Base-by-base conservation (phyloP, 768 basidiomycete species). In the Lactifluus hygrophoroides region DNA sequence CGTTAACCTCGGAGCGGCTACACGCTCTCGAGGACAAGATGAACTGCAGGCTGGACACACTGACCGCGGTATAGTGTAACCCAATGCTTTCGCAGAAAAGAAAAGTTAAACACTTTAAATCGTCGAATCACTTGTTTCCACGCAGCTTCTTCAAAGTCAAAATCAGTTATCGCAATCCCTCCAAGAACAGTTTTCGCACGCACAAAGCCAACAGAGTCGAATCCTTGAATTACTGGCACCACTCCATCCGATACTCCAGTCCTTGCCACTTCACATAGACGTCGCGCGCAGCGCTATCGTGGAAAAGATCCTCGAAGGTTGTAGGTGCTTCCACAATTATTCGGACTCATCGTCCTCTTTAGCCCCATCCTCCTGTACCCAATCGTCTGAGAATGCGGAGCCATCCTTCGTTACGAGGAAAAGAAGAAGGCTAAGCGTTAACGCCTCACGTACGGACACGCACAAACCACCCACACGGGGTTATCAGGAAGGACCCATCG, bases 221-320 rank as follows among this genome's bases (percentile, higher is more conserved):
- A 75, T 86, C 0, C 67, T 87, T 2, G 67, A 80, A 23, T 72
- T 80, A 11, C 69, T 89, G 1, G 60, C 80, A 0, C 84, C 87
- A 7, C 68, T 89, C 16, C 69, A 85, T 2, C 84, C 86, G 27
- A 70, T 85, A 4, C 58, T 87, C 1, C 83, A 86, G 58, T 71
- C 80, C 9, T 62, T 88, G 19, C 80, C 84, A 1, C 67, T 79
- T 1, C 82, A 85, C 63, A 74, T 87, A 52, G 77, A 83, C 13
- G 35, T 61, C 17, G 66, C 67, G 6, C 63, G 66, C 9, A 62
- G 56, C 28, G 62, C 66, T 16, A 47, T 71, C 44, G 62, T 66
- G 50, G 67, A 70, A 27, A 51, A 58, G 27, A 42, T 72, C 3
- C 35, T 34, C 4, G 57, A 64, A 19, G 19, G 40, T 32, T 49